Evolutionary conservation across 345 rosid genomes (phyloP).

Genomic region (Bruguiera sexangula): DNA sequence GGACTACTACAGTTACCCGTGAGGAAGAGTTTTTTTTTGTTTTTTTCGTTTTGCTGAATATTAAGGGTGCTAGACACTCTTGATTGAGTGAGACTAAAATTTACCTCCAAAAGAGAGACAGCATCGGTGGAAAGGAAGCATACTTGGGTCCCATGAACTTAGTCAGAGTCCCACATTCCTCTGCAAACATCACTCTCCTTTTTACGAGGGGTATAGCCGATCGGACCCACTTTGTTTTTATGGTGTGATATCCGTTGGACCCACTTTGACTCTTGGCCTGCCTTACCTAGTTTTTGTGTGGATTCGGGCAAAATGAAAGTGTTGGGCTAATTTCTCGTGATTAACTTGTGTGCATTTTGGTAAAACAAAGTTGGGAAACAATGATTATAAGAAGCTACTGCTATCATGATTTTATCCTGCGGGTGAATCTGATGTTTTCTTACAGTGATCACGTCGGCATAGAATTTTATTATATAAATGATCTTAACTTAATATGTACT

Average conservation of each 20-base stretch:
- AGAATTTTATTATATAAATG: no score
- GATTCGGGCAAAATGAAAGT: neutral
- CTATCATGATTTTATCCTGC: neutral
- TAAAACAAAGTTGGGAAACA: neutral
- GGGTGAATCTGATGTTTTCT: neutral
- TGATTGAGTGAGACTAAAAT: neutral
- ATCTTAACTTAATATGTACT: no score
- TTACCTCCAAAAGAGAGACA: constrained; percentile 2
- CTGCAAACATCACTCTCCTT: neutral
- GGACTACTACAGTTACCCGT: neutral
- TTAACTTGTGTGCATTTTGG: neutral
- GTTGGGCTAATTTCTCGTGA: neutral
- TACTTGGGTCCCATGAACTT: neutral
- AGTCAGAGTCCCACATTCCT: constrained; percentile 6
- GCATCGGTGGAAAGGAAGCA: neutral
- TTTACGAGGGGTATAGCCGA: neutral
- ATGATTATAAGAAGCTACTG: neutral
- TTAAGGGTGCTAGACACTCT: neutral
- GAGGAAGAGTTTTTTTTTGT: neutral
- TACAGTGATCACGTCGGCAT: neutral
- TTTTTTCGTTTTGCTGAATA: neutral
- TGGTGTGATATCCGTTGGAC: no score
- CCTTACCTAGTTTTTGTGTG: neutral
- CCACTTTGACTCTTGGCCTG: constrained; percentile 5
- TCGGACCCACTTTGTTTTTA: neutral